phyloP scores from a whole-genome alignment of 805 yeast genomes.

The Cyberlindnera misumaiensis region DNA sequence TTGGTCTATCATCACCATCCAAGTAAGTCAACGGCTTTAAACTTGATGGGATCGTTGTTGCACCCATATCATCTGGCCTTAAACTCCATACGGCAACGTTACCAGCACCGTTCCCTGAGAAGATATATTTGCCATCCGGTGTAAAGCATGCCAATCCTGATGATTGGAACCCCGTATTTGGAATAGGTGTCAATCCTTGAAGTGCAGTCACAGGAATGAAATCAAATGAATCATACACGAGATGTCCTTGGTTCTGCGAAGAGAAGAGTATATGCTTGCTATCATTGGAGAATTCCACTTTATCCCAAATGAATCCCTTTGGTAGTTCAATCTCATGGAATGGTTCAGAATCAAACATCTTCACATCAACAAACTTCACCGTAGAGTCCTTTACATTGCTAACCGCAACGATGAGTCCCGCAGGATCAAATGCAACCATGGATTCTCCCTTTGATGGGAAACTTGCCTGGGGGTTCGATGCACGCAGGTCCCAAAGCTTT shows the following conservation, averaged over 20 bases:
- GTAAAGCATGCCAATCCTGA: slow-evolving; percentile 54
- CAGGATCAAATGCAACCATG: slow-evolving; percentile 71
- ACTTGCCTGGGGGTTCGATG: slow-evolving; percentile 58
- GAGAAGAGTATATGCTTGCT: slow-evolving; percentile 59
- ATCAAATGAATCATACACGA: slow-evolving; percentile 62
- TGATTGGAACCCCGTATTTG: slow-evolving; percentile 37
- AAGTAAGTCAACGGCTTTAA: slow-evolving; percentile 12
- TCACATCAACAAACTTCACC: slow-evolving; percentile 55
- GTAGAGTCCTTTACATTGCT: slow-evolving; percentile 39
- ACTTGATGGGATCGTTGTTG: slow-evolving; percentile 22
- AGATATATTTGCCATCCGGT: slow-evolving; percentile 59
- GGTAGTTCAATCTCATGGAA: slow-evolving; percentile 41
- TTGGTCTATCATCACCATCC: slow-evolving; percentile 30
- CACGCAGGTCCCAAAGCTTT: slow-evolving; percentile 79
- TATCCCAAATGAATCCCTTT: slow-evolving; percentile 42
- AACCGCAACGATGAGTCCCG: slow-evolving; percentile 74
- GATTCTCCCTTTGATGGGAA: slow-evolving; percentile 49
- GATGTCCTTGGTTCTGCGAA: slow-evolving; percentile 49
- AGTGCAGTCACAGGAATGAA: slow-evolving; percentile 45
- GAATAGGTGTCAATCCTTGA: slow-evolving; percentile 42
- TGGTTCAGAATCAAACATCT: slow-evolving; percentile 51
- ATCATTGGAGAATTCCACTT: slow-evolving; percentile 72
- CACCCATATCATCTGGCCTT: slow-evolving; percentile 32
- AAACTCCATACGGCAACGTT: slow-evolving; percentile 38
- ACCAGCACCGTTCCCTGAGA: slow-evolving; percentile 55